Conservation (phyloP, 179 eudicot species). For the Pouteria campechiana region DNA sequence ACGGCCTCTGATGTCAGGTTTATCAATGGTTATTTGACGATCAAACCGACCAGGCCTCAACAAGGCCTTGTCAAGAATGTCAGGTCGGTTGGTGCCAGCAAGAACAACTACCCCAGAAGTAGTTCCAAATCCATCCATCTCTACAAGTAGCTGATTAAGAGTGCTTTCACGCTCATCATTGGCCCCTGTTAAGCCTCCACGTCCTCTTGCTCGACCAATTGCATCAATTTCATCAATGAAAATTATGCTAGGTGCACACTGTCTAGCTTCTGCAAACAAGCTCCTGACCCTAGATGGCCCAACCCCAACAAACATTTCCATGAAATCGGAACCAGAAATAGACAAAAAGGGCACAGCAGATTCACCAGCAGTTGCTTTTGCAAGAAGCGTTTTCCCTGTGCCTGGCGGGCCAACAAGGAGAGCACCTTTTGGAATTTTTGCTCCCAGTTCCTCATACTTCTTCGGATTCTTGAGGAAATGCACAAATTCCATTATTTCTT, state of each 20-base stretch:
- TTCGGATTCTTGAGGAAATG: conserved; percentile 69
- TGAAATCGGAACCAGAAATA: conserved; percentile 70
- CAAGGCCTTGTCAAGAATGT: conserved; percentile 76
- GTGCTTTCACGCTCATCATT: conserved; percentile 86
- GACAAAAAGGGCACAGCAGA: conserved; percentile 78
- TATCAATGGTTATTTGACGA: conserved; percentile 53
- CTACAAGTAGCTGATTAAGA: conserved; percentile 74
- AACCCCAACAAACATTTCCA: conserved; percentile 91
- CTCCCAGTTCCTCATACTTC: conserved; percentile 61
- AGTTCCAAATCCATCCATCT: conserved; percentile 85
- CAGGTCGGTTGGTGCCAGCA: conserved; percentile 85
- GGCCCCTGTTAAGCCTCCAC: conserved; percentile 61
- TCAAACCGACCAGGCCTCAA: conserved; percentile 83
- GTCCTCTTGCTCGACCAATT: conserved; percentile 74
- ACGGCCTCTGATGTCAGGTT: conserved; percentile 77
- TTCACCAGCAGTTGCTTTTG: conserved; percentile 88
- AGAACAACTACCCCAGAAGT: conserved; percentile 74
- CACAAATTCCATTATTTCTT: conserved; percentile 67
- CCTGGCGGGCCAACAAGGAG: conserved; percentile 86
- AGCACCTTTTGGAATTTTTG: conserved; percentile 72
- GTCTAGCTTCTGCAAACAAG: conserved; percentile 70
- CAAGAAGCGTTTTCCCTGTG: conserved; percentile 77
- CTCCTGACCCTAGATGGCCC: conserved; percentile 81
- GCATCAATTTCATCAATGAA: conserved; percentile 92
- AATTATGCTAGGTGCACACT: conserved; percentile 71